Evolutionary conservation across 2,329 filamentous ascomycete genomes (phyloP).

Genomic region (Aquanectria penicillioides): DNA sequence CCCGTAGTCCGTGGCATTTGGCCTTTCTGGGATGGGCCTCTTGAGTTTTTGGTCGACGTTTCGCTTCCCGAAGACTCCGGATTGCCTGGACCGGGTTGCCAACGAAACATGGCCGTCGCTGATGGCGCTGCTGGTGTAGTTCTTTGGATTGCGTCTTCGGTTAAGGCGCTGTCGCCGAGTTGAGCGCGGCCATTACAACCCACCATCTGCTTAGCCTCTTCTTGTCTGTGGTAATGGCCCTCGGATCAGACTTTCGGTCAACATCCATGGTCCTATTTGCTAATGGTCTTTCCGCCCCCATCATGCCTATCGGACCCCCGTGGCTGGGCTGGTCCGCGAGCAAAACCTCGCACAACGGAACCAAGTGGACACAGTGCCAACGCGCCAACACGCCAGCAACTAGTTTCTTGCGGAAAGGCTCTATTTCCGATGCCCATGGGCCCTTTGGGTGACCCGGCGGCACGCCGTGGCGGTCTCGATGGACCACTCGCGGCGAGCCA

Average conservation of each 20-base stretch:
- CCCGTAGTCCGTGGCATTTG: slow-evolving; percentile 30
- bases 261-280: too few relatives aligned
- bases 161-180: slow-evolving; percentile 7
- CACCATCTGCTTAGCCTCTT: too few relatives aligned
- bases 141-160: slow-evolving; percentile 10
- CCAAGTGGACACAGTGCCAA: slow-evolving; percentile 37
- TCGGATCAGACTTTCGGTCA: too few relatives aligned
- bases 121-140: slow-evolving; percentile 10
- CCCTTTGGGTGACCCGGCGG: slow-evolving; percentile 31
- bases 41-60: slow-evolving; percentile 10
- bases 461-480: slow-evolving; percentile 41
- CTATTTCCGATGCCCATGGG: slow-evolving; percentile 34
- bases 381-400: slow-evolving; percentile 21
- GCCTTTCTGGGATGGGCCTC: neutral
- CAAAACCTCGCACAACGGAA: slow-evolving; percentile 34
- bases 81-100: slow-evolving; percentile 31
- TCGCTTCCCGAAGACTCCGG: slow-evolving; percentile 35
- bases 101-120: slow-evolving; percentile 30
- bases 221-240: too few relatives aligned
- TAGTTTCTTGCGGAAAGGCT: slow-evolving; percentile 23
- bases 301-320: slow-evolving; percentile 15
- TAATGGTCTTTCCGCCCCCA: slow-evolving; percentile 10
- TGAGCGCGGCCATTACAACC: slow-evolving; percentile 2
- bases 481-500: slow-evolving; percentile 36
- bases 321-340: slow-evolving; percentile 35